A percentile compares a stretch with the other conserved stretches of the same genome.
Conservation (phyloP, 495 filamentous ascomycete genomes). For the Tetracladium setigerum region DNA sequence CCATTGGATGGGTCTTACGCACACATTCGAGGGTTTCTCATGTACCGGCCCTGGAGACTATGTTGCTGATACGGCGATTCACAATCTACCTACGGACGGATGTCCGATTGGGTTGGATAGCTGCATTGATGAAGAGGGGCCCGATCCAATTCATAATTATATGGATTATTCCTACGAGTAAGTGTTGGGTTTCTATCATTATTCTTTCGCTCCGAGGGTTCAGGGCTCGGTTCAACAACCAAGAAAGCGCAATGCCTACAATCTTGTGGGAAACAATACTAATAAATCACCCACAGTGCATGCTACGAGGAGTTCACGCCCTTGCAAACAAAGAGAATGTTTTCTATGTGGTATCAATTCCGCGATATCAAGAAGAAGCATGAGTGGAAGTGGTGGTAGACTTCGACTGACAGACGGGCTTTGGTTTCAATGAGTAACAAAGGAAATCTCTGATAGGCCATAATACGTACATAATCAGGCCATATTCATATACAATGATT, state of each 20-base stretch:
- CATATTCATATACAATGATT: no score
- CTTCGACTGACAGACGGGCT: no score
- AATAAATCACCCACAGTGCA: neutral
- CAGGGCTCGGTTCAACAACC: no score
- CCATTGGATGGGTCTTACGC: constrained; percentile 58
- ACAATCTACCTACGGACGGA: constrained; percentile 44
- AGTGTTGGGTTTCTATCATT: no score
- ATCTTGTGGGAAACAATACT: no score
- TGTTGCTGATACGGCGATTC: constrained; percentile 50
- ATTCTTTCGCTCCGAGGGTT: no score
- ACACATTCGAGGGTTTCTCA: constrained; percentile 56
- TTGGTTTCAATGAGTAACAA: no score
- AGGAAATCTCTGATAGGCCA: no score
- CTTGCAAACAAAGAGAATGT: constrained; percentile 38
- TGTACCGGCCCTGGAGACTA: constrained; percentile 47
- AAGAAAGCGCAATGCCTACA: no score
- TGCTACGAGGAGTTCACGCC: constrained; percentile 41
- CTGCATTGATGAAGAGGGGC: constrained; percentile 36
- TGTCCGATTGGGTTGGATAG: constrained; percentile 48
- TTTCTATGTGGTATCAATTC: constrained; percentile 22
- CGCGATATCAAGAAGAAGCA: no score
- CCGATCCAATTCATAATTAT: constrained; percentile 56
- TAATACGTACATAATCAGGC: no score
- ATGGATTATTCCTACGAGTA: constrained; percentile 56
- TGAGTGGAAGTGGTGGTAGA: no score